These are phyloP conservation scores for Pigoraptor vietnamica DNA, from an alignment of 78 protist genomes.

Conservation along the genomic window DNA sequence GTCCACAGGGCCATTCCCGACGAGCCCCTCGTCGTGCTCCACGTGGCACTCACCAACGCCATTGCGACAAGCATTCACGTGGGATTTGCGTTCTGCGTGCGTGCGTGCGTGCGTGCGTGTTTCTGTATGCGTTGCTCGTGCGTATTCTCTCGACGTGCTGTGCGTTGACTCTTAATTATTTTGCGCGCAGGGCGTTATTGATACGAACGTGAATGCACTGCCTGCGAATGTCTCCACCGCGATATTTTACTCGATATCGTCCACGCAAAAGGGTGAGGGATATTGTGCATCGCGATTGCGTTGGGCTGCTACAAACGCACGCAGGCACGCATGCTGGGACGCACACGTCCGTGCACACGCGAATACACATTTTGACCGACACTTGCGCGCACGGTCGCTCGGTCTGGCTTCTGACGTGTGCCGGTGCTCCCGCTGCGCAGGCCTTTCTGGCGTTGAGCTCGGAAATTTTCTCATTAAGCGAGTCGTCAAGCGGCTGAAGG, in stretches of 20 bases:
- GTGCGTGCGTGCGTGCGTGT: not conserved
- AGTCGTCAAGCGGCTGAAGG: not conserved
- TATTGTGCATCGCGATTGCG: not conserved
- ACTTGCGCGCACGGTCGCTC: too few relatives aligned
- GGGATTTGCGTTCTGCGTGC: not conserved
- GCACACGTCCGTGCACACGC: too few relatives aligned
- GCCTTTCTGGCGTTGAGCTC: constrained; percentile 42
- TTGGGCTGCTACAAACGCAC: too few relatives aligned
- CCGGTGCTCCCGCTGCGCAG: not conserved
- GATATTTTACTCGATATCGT: constrained; percentile 31
- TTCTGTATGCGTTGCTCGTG: not conserved
- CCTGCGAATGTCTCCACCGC: constrained; percentile 4
- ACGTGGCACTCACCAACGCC: constrained; percentile 1
- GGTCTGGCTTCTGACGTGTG: too few relatives aligned
- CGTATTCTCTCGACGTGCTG: too few relatives aligned
- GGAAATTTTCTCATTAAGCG: constrained; percentile 55
- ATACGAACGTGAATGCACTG: not conserved
- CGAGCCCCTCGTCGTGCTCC: constrained; percentile 32
- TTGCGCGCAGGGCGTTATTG: not conserved
- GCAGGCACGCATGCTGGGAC: too few relatives aligned
- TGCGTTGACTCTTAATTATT: too few relatives aligned
- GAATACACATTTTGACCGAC: too few relatives aligned
- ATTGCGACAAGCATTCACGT: not conserved
- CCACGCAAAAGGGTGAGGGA: constrained; percentile 23
- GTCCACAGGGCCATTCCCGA: constrained; percentile 30